Evolutionary conservation across 2,329 filamentous ascomycete species (phyloP).

Genomic region (Aspergillus neoniger): DNA sequence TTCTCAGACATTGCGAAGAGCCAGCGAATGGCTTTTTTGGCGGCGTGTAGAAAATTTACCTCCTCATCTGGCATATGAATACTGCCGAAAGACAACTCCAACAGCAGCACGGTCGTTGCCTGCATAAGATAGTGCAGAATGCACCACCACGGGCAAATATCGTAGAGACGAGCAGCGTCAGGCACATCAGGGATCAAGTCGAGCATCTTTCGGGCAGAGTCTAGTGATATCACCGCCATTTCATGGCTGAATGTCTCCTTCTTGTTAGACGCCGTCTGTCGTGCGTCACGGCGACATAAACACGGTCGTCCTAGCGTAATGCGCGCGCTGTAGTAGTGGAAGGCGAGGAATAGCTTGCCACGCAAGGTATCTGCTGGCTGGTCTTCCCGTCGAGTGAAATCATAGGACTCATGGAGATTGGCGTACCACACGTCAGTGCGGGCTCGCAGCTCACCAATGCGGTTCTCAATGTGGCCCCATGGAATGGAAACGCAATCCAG

Average conservation of each 20-base stretch:
- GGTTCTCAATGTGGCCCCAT: constrained; percentile 45
- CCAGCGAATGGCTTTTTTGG: constrained; percentile 49
- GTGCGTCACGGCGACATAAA: constrained; percentile 47
- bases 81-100: constrained; percentile 48
- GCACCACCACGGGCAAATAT: constrained; percentile 48
- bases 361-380: constrained; percentile 36
- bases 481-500: constrained; percentile 41
- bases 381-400: constrained; percentile 40
- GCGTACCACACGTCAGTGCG: constrained; percentile 43
- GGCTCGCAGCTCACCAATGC: constrained; percentile 41
- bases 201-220: constrained; percentile 42
- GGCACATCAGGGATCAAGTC: constrained; percentile 46
- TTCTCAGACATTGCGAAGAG: constrained; percentile 44
- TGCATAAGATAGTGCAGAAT: constrained; percentile 50
- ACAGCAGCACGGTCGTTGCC: constrained; percentile 45
- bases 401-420: constrained; percentile 39
- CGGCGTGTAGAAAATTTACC: constrained; percentile 33
- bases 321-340: constrained; percentile 48
- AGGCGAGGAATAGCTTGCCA: constrained; percentile 43
- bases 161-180: constrained; percentile 43
- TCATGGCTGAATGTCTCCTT: constrained; percentile 40
- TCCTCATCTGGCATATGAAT: constrained; percentile 48
- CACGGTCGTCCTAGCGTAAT: constrained; percentile 49
- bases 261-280: constrained; percentile 25
- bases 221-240: constrained; percentile 42